phyloP scores from a whole-genome alignment of 1,284 basidiomycete species.

The Irpex rosettiformis region DNA sequence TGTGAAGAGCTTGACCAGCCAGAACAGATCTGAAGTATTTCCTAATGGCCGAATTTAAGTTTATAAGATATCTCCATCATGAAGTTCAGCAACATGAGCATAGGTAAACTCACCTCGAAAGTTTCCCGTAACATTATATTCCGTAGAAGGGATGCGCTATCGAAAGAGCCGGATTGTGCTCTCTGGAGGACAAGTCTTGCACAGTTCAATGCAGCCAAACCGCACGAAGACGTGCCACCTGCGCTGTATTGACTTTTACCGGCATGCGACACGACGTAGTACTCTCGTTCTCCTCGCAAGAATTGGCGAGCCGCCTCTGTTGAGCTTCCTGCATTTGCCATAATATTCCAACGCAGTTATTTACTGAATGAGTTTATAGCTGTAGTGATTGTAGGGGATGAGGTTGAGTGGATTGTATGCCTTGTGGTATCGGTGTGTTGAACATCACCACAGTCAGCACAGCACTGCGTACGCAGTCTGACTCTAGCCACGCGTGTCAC shows the following conservation, averaged over 20 bases:
- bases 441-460: too few relatives aligned
- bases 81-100: constrained; percentile 7
- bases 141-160: constrained; percentile 12
- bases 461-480: too few relatives aligned
- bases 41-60: constrained; percentile 11
- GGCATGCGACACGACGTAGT: constrained; percentile 19
- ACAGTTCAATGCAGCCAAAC: constrained; percentile 61
- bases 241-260: constrained; percentile 19
- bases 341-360: too few relatives aligned
- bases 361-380: too few relatives aligned
- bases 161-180: constrained; percentile 29
- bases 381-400: too few relatives aligned
- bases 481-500: too few relatives aligned
- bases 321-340: too few relatives aligned
- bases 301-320: neutral
- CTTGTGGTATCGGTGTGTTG: too few relatives aligned
- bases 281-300: constrained; percentile 7
- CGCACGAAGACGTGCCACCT: constrained; percentile 22
- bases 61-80: neutral
- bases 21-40: constrained; percentile 20
- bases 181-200: constrained; percentile 43
- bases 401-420: too few relatives aligned
- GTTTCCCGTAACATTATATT: constrained; percentile 33
- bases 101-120: constrained; percentile 33
- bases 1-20: constrained; percentile 49